Conservation (phyloP, 164 flowering plant species). For the Hamamelis virginiana region DNA sequence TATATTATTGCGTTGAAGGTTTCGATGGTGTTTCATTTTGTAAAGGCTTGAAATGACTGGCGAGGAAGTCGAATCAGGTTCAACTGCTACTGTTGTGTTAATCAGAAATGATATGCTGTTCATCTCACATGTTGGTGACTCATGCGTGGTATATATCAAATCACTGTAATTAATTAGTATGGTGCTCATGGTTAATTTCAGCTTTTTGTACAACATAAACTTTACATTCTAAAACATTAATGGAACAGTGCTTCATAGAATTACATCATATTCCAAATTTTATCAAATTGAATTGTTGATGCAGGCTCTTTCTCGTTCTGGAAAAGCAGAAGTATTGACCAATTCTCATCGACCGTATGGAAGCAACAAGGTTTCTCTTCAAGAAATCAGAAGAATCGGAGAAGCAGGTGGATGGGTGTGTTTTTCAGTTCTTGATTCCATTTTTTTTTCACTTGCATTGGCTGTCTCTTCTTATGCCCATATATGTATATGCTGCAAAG, state of each 20-base stretch:
- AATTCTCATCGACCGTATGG: constrained; percentile 93
- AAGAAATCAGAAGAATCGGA: constrained; percentile 83
- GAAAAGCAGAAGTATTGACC: constrained; percentile 74
- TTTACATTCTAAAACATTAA: neutral
- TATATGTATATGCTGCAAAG: no score
- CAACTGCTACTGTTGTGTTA: constrained; percentile 87
- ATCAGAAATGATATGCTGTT: constrained; percentile 54
- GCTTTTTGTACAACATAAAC: neutral
- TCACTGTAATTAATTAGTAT: neutral
- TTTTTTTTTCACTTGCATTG: constrained; percentile 3
- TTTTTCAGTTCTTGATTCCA: constrained; percentile 36
- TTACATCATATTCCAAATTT: neutral
- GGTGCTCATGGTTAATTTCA: neutral
- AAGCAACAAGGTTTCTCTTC: constrained; percentile 62
- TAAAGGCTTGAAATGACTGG: constrained; percentile 72
- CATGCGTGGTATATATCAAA: constrained; percentile 55
- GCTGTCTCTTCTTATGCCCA: neutral
- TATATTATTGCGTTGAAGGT: constrained; percentile 23
- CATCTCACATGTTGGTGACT: constrained; percentile 91
- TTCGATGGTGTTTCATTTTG: constrained; percentile 34
- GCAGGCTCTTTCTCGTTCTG: constrained; percentile 84
- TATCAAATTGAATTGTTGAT: constrained; percentile 4
- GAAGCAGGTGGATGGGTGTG: constrained; percentile 99
- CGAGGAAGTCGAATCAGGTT: constrained; percentile 79
- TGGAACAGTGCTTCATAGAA: neutral